phyloP scores from a whole-genome alignment of 2,329 filamentous ascomycete species.

The Tothia fuscella region DNA sequence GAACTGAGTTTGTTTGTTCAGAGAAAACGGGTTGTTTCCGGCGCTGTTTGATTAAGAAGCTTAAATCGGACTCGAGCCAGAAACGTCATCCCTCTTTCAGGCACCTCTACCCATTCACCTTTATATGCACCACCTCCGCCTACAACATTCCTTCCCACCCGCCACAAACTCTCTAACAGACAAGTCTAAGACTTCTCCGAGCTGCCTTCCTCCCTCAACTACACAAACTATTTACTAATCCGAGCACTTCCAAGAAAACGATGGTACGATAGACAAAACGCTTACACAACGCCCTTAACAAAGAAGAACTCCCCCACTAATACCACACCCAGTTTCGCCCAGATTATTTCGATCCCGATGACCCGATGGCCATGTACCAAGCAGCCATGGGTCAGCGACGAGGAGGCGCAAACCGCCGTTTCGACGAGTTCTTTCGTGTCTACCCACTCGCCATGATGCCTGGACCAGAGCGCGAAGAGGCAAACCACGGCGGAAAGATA shows the following conservation, averaged over 20 bases:
- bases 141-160: no score
- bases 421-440: conserved; percentile 97
- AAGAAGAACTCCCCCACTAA: no score
- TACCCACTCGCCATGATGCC: conserved; percentile 93
- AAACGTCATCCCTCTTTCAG: no score
- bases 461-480: conserved; percentile 72
- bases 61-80: no score
- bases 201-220: no score
- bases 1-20: no score
- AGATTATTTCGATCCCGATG: conserved; percentile 40
- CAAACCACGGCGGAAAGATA: conserved; percentile 96
- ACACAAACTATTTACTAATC: background rate
- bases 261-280: background rate
- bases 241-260: background rate
- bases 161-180: no score
- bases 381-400: conserved; percentile 39
- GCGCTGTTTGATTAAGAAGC: no score
- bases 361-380: conserved; percentile 42
- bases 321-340: conserved; percentile 19
- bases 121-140: no score
- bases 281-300: background rate
- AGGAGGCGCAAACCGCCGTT: conserved; percentile 52
- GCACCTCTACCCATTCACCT: no score
- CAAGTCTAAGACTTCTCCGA: no score
- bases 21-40: no score